A percentile compares a stretch with the other conserved stretches of the same genome.
Evolutionary conservation across 129 eudicot genomes (phyloP).

Genomic region (Flaveria brownii): DNA sequence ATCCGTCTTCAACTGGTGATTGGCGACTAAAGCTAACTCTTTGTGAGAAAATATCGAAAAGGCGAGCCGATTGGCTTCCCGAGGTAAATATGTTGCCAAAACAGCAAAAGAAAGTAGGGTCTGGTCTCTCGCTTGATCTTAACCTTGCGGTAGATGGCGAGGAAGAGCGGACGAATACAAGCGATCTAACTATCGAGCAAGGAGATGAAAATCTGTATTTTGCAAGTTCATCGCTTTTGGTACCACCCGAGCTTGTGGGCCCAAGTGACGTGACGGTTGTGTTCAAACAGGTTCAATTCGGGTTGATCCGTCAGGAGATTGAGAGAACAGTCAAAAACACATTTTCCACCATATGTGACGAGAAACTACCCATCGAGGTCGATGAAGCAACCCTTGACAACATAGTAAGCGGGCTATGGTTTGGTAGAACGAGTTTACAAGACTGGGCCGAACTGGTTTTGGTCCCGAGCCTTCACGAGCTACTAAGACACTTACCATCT

Average conservation of each 20-base stretch:
- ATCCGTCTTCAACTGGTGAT: slow-evolving; percentile 33
- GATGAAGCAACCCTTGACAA: slow-evolving; percentile 58
- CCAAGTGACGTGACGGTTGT: slow-evolving; percentile 53
- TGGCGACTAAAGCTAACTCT: slow-evolving; percentile 60
- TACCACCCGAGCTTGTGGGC: slow-evolving; percentile 61
- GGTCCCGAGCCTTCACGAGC: slow-evolving; percentile 47
- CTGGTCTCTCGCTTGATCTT: slow-evolving; percentile 66
- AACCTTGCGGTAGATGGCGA: slow-evolving; percentile 58
- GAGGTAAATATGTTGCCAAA: slow-evolving; percentile 35
- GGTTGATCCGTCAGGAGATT: slow-evolving; percentile 51
- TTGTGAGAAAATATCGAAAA: slow-evolving; percentile 52
- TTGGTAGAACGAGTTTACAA: slow-evolving; percentile 49
- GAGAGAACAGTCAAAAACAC: slow-evolving; percentile 52
- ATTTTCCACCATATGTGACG: slow-evolving; percentile 40
- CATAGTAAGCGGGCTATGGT: slow-evolving; percentile 69
- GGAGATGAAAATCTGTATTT: slow-evolving; percentile 58
- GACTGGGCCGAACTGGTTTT: slow-evolving; percentile 58
- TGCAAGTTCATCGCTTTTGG: slow-evolving; percentile 41
- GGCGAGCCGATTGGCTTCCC: slow-evolving; percentile 54
- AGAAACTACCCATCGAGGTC: slow-evolving; percentile 50
- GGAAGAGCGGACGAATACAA: slow-evolving; percentile 67
- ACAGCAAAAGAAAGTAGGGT: slow-evolving; percentile 50
- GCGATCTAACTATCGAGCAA: slow-evolving; percentile 75
- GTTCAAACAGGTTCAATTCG: slow-evolving; percentile 68
- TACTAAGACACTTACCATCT: slow-evolving; percentile 13